These are phyloP conservation scores for Marasmius sp. DNA, from an alignment of 1,284 basidiomycete species.

Conservation along the genomic window DNA sequence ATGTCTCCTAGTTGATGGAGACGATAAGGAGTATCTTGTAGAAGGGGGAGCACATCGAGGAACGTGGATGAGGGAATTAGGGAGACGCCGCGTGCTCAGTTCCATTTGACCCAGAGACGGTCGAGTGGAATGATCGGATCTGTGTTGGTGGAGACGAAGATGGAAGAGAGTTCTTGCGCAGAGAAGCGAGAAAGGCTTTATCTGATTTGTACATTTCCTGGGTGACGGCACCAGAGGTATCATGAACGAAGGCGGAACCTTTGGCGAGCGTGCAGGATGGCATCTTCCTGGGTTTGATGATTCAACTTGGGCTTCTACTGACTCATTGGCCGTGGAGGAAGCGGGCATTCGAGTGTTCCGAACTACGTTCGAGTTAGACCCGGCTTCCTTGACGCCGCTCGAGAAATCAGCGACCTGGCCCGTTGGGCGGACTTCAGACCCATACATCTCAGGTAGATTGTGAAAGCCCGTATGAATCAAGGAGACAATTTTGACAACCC, in stretches of 20 bases:
- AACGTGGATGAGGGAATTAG: too few species aligned
- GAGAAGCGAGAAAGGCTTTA: too few species aligned
- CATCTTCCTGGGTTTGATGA: conserved; percentile 60
- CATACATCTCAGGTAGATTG: conserved; percentile 44
- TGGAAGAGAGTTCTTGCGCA: too few species aligned
- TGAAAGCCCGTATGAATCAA: conserved; percentile 46
- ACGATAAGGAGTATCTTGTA: too few species aligned
- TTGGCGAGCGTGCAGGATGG: conserved; percentile 62
- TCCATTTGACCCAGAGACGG: too few species aligned
- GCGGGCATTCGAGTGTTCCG: conserved; percentile 65
- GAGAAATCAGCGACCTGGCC: conserved; percentile 41
- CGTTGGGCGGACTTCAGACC: conserved; percentile 37
- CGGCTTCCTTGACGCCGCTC: conserved; percentile 47
- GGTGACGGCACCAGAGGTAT: conserved; percentile 42
- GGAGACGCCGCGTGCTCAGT: too few species aligned
- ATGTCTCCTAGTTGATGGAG: too few species aligned
- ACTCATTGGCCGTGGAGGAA: conserved; percentile 37
- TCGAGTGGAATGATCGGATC: too few species aligned
- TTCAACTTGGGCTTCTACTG: conserved; percentile 42
- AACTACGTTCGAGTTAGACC: conserved; percentile 48
- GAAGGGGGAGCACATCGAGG: too few species aligned
- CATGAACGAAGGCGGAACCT: conserved; percentile 64
- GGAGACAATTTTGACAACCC: conserved; percentile 41
- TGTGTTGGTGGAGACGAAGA: too few species aligned
- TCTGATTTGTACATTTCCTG: too few species aligned